phyloP scores from a whole-genome alignment of 164 flowering plant genomes.

The Tetracentron sinense region DNA sequence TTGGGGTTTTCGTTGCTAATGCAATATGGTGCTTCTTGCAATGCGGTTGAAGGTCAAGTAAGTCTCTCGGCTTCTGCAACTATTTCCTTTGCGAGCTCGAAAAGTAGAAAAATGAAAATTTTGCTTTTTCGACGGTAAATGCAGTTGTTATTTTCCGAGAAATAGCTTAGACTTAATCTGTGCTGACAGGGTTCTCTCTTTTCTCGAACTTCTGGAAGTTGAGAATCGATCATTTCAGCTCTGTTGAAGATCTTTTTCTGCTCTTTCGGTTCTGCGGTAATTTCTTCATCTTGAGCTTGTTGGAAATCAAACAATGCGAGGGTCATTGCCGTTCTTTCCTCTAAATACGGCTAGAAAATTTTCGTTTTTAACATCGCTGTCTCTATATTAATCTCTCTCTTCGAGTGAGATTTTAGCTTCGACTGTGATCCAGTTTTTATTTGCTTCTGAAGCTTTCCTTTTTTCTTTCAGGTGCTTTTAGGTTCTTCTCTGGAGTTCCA shows the following conservation, averaged over 20 bases:
- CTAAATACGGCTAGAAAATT: too few species aligned
- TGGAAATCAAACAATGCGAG: too few species aligned
- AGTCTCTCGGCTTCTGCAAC: background rate
- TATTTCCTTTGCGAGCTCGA: background rate
- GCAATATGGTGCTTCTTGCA: background rate
- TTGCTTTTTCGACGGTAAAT: background rate
- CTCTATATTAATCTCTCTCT: too few species aligned
- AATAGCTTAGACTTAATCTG: background rate
- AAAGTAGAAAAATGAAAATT: too few species aligned
- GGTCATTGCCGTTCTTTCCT: too few species aligned
- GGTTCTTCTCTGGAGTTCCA: too few species aligned
- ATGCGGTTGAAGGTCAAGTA: background rate
- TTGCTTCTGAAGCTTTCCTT: too few species aligned
- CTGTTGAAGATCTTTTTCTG: background rate
- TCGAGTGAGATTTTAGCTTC: too few species aligned
- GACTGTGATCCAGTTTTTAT: too few species aligned
- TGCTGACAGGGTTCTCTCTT: background rate
- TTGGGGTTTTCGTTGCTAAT: too few species aligned
- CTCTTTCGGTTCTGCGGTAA: background rate
- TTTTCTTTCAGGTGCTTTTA: too few species aligned
- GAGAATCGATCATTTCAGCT: background rate
- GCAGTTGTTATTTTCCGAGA: background rate
- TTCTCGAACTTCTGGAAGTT: background rate
- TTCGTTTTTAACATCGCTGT: too few species aligned
- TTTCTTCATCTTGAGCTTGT: background rate